phyloP scores from a whole-genome alignment of 345 rosid genomes.

The Salix koriyanagi region DNA sequence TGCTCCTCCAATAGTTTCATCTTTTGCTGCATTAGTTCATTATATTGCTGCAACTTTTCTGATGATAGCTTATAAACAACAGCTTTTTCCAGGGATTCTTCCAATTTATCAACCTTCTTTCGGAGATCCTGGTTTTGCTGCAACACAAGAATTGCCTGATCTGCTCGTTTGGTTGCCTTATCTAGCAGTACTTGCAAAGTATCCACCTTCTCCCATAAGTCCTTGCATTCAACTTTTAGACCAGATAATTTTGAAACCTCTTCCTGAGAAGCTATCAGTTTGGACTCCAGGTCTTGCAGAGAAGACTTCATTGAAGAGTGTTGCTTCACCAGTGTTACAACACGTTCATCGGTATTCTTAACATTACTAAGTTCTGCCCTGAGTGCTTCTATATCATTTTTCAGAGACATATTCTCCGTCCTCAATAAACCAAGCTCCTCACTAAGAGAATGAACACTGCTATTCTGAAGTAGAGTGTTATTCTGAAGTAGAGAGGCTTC shows the following conservation, averaged over 20 bases:
- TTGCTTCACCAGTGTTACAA: conserved; percentile 62
- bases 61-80: conserved; percentile 62
- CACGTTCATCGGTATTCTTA: conserved; percentile 61
- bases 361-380: conserved; percentile 47
- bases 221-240: conserved; percentile 66
- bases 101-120: conserved; percentile 76
- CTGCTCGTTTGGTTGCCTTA: conserved; percentile 75
- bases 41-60: conserved; percentile 66
- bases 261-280: conserved; percentile 60
- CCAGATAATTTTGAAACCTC: conserved; percentile 60
- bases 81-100: conserved; percentile 74
- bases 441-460: conserved; percentile 41
- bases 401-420: conserved; percentile 60
- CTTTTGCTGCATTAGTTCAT: conserved; percentile 82
- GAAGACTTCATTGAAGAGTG: conserved; percentile 55
- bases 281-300: conserved; percentile 67
- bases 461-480: conserved; percentile 31
- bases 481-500: conserved; percentile 28
- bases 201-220: conserved; percentile 69
- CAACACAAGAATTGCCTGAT: conserved; percentile 67
- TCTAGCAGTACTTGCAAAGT: conserved; percentile 57
- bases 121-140: conserved; percentile 83
- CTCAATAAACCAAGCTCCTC: conserved; percentile 62
- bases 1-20: conserved; percentile 76
- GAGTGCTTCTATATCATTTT: conserved; percentile 59